These are phyloP conservation scores for Trichoderma sp. DNA, from an alignment of 2,329 filamentous ascomycete genomes.

Conservation along the genomic window DNA sequence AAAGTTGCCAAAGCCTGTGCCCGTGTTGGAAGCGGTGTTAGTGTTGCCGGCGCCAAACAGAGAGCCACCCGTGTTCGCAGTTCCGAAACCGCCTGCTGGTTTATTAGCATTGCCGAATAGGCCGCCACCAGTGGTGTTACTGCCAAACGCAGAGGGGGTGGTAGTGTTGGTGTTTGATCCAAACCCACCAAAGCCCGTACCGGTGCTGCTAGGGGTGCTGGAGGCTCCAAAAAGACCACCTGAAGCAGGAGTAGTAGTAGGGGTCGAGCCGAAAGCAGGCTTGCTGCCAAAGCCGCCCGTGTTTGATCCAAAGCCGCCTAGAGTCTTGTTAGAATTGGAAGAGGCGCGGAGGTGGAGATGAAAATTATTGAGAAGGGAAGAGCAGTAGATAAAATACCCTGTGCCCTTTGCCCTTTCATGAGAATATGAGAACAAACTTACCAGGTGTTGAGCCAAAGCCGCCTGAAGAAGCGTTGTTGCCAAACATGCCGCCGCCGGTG, in stretches of 20 bases:
- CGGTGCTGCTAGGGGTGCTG: constrained; percentile 37
- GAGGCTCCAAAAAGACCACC: constrained; percentile 48
- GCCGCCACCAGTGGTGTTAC: constrained; percentile 38
- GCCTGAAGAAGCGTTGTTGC: constrained; percentile 36
- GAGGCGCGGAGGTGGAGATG: background rate
- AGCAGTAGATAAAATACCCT: constrained; percentile 22
- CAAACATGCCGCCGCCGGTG: constrained; percentile 45
- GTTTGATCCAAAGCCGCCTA: constrained; percentile 40
- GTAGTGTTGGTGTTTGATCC: constrained; percentile 34
- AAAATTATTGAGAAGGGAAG: background rate
- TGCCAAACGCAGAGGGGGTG: constrained; percentile 40
- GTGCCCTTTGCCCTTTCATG: constrained; percentile 6
- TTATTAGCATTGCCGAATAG: constrained; percentile 55
- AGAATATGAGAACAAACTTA: constrained; percentile 26
- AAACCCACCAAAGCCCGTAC: constrained; percentile 44
- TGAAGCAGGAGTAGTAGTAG: constrained; percentile 36
- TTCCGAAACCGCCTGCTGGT: constrained; percentile 46
- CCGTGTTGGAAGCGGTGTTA: constrained; percentile 29
- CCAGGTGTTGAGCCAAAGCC: constrained; percentile 38
- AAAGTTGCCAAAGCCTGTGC: constrained; percentile 41
- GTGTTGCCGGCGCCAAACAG: constrained; percentile 47
- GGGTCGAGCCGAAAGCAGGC: constrained; percentile 53
- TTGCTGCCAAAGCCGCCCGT: constrained; percentile 44
- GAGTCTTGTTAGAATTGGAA: constrained; percentile 18
- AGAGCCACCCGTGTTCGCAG: constrained; percentile 38